Base-by-base conservation (phyloP, 164 flowering plant genomes). In the Dillenia turbinata region DNA sequence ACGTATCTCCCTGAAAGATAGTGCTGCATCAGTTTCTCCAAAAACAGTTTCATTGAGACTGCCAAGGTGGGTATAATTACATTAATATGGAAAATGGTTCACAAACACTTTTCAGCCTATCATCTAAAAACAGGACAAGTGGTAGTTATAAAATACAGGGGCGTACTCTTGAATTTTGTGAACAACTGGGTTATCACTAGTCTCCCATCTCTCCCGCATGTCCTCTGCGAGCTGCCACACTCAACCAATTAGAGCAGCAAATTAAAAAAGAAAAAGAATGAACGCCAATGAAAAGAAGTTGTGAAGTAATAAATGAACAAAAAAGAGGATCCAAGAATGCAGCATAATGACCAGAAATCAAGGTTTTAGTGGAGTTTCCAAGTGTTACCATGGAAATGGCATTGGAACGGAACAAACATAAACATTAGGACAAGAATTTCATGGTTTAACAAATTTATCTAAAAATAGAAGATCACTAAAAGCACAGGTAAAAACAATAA, bases 101-200 rank as follows among this genome's bases (percentile, higher is more conserved):
- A 43, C 15, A 53, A 11, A 12, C 13, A 52, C 5, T 54, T 17
- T 10, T 8, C 19, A 44, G 12, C 56, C 22, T 45, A 16, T 33
- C 26, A 33, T 40, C 14, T n/a, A 46, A 16, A 51, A 50, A 17
- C 45, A 57, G 40, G 54, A 47, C 45, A 52, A 47, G 10, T 45
- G 56, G 40, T 4, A 33, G 40, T 33, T 33, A 2, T 50, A 40
- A 13, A 47, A 47, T 49, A 9, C 19, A 49, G 62, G 1, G 16
- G 49, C 81, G 47, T 82, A 95, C 99, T 92, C 97, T 73, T 95
- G 97, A 64, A 95, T 88, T 78, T 95, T 95, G 76, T 92, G 94
- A 66, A 95, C 92, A 65, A 90, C 88, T 17, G 94, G 96, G 67
- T 73, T 75, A 66, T 90, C 99, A 76, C 91, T 84, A 19, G 97